phyloP scores from a whole-genome alignment of 2,329 filamentous ascomycete genomes.

The Alternaria triticina region DNA sequence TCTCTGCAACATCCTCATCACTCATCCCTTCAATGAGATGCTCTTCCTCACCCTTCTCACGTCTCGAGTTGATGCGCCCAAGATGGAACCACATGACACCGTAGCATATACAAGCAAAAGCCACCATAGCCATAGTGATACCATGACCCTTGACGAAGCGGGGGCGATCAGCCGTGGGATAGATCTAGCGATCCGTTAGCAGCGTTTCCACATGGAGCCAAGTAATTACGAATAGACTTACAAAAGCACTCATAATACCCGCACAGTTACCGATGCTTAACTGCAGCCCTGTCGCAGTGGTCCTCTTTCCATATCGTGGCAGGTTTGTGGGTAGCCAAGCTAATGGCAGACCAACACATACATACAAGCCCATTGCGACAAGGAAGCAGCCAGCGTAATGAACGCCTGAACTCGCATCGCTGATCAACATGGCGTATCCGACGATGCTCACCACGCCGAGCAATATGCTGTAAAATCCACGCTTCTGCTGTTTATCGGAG shows the following conservation, averaged over 20 bases:
- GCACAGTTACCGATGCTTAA: slow-evolving; percentile 72
- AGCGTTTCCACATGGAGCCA: neutral
- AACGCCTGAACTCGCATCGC: slow-evolving; percentile 64
- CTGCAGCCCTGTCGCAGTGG: slow-evolving; percentile 74
- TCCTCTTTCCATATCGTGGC: slow-evolving; percentile 77
- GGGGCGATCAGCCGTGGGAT: slow-evolving; percentile 53
- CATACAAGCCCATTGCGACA: slow-evolving; percentile 75
- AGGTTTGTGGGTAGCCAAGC: slow-evolving; percentile 70
- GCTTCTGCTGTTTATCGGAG: slow-evolving; percentile 70
- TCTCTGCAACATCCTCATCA: slow-evolving; percentile 52
- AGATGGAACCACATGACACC: slow-evolving; percentile 49
- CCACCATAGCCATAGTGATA: slow-evolving; percentile 59
- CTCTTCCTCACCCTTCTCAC: slow-evolving; percentile 51
- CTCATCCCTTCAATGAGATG: slow-evolving; percentile 48
- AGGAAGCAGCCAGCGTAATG: slow-evolving; percentile 80
- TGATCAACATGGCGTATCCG: slow-evolving; percentile 72
- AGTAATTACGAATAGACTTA: slow-evolving; percentile 45
- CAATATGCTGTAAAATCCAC: slow-evolving; percentile 68
- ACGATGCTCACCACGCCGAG: slow-evolving; percentile 69
- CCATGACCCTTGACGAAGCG: slow-evolving; percentile 60
- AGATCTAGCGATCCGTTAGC: slow-evolving; percentile 49
- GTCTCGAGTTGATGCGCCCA: slow-evolving; percentile 44
- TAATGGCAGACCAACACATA: slow-evolving; percentile 61
- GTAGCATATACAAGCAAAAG: slow-evolving; percentile 48
- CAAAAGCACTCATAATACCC: slow-evolving; percentile 76